A percentile compares a stretch with the other conserved stretches of the same genome.
Evolutionary conservation across 2,329 filamentous ascomycete species (phyloP).

Genomic region (Ceratocystis smalleyi): DNA sequence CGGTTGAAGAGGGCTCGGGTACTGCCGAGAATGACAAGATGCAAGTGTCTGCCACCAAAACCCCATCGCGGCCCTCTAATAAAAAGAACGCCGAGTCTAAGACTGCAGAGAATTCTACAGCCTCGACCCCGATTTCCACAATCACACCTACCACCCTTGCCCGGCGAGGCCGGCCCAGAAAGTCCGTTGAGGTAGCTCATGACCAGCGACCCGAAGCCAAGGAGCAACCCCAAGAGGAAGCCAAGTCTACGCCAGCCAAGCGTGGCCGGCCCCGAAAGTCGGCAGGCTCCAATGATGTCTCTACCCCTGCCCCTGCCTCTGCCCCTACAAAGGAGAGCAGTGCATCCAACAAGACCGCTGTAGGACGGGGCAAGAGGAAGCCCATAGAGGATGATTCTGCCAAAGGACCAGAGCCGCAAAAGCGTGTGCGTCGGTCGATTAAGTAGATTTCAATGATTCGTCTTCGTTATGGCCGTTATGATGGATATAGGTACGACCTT

Average conservation of each 20-base stretch:
- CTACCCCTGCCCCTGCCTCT: neutral
- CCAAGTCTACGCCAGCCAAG: slow-evolving; percentile 7
- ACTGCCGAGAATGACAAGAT: neutral
- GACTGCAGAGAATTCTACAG: slow-evolving; percentile 21
- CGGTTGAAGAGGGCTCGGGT: neutral
- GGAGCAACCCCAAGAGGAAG: slow-evolving; percentile 13
- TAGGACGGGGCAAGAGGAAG: slow-evolving; percentile 13
- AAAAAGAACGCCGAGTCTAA: slow-evolving; percentile 12
- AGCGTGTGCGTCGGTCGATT: slow-evolving; percentile 10
- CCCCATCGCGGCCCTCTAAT: neutral
- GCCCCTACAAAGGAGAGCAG: neutral
- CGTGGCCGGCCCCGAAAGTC: slow-evolving; percentile 13
- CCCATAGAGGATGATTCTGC: neutral
- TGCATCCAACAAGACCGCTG: neutral
- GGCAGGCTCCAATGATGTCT: neutral
- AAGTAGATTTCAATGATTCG: slow-evolving; percentile 1
- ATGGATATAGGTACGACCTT: too few species aligned
- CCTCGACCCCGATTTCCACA: too few species aligned
- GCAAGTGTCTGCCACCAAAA: neutral
- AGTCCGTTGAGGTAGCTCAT: slow-evolving; percentile 18
- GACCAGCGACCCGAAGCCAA: slow-evolving; percentile 15
- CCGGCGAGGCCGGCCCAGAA: slow-evolving; percentile 22
- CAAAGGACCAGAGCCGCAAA: neutral
- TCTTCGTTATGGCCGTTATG: neutral
- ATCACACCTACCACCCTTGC: slow-evolving; percentile 22